Conservation (phyloP, 805 yeast genomes). For the Torulaspora indica region DNA sequence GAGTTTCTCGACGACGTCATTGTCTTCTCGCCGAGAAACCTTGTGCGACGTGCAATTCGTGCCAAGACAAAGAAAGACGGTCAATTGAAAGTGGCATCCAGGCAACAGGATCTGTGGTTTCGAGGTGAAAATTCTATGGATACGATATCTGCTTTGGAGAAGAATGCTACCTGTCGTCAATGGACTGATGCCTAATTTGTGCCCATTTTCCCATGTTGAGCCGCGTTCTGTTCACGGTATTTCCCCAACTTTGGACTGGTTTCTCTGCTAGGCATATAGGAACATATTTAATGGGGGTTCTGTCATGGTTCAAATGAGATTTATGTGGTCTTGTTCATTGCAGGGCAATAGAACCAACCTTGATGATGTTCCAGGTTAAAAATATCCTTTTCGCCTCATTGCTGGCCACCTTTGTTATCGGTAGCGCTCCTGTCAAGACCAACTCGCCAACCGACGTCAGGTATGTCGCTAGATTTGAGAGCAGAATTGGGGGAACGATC, state of each 20-base stretch:
- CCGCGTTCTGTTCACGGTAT: background rate
- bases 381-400: background rate
- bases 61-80: background rate
- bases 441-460: conserved; percentile 40
- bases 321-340: background rate
- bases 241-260: background rate
- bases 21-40: background rate
- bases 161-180: background rate
- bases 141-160: background rate
- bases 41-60: background rate
- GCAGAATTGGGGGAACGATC: conserved; percentile 47
- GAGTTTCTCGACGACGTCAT: background rate
- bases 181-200: background rate
- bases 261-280: background rate
- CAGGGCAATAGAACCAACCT: background rate
- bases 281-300: background rate
- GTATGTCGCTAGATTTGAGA: conserved; percentile 50
- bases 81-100: background rate
- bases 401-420: background rate
- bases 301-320: background rate
- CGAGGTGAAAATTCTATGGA: no score
- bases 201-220: background rate
- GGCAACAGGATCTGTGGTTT: no score
- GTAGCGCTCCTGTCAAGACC: conserved; percentile 38
- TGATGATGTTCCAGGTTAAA: background rate